These are phyloP conservation scores for Sanghuangporus weigelae DNA, from an alignment of 1,284 basidiomycete species.

Conservation along the genomic window DNA sequence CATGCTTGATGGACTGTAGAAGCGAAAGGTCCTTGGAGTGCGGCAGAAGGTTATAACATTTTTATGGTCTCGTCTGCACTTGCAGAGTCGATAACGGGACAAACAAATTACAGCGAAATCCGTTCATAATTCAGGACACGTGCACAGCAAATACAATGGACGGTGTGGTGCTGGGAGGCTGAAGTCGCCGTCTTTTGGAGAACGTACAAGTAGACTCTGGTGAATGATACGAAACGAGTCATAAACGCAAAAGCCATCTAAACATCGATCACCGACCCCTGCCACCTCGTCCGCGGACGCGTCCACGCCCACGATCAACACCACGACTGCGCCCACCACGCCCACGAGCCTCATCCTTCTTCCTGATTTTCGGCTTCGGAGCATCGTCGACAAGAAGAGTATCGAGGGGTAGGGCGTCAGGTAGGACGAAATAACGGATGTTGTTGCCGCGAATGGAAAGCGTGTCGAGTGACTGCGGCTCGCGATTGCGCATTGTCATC, in stretches of 20 bases:
- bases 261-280: neutral
- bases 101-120: too few species aligned
- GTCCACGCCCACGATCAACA: constrained; percentile 41
- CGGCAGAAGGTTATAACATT: too few species aligned
- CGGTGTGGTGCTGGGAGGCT: neutral
- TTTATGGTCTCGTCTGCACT: too few species aligned
- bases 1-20: too few species aligned
- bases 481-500: constrained; percentile 87
- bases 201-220: neutral
- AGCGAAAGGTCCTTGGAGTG: too few species aligned
- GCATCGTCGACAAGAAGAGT: constrained; percentile 97
- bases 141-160: too few species aligned
- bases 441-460: constrained; percentile 92
- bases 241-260: neutral
- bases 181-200: neutral
- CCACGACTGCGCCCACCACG: constrained; percentile 48
- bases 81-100: too few species aligned
- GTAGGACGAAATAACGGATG: constrained; percentile 92
- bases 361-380: constrained; percentile 86
- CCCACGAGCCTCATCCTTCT: constrained; percentile 69
- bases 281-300: constrained; percentile 25
- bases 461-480: constrained; percentile 77
- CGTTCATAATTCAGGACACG: too few species aligned
- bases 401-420: constrained; percentile 94
- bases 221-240: neutral